Evolutionary conservation across 345 rosid species (phyloP), one percentile per base, ranked within the genome.

Genomic region (Brassica cretica): DNA sequence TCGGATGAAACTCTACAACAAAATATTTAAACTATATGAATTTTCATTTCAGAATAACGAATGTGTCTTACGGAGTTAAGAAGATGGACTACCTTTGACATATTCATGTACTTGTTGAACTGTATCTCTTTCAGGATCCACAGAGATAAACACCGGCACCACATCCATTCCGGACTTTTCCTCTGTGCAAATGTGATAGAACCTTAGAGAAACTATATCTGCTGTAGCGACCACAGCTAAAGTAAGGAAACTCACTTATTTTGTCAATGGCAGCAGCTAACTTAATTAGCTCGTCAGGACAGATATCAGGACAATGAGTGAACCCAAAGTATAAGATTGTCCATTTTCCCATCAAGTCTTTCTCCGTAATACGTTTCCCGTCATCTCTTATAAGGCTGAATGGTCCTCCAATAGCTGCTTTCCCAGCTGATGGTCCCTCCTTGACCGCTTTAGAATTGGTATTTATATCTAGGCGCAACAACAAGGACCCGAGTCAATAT

Each of bases 271-370:
- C 92, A 39, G 92, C 89, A 70, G 88, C 92, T 71, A 95, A 80
- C 84, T 95, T 93, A 78, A 78, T 87, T 56, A 95, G 89, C 88
- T 95, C 99, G 56, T 91, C 97, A 11, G 98, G 99, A 80, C 98
- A 95, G 67, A 95, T 95, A 81, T 95, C 99, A 10, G 99, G 98
- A 84, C 99, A 95, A 81, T 91, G 98, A 77, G 98, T 93, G 85
- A 93, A 95, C 59, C 98, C 99, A 85, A 96, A 95, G 85, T 95
- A 95, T 56, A 95, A 73, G 58, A 93, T 39, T 21, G 87, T 88
- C 99, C 99, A 95, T 61, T 89, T 91, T 73, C 99, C 99, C 83
- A 82, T 14, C 65, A 95, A 89, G 83, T 90, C 88, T 76, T 89
- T 87, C 80, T 93, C 99, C 10, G 93, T 90, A 41, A 89, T 89